phyloP scores from a whole-genome alignment of 2,329 filamentous ascomycete species.

The Aspergillus jensenii region DNA sequence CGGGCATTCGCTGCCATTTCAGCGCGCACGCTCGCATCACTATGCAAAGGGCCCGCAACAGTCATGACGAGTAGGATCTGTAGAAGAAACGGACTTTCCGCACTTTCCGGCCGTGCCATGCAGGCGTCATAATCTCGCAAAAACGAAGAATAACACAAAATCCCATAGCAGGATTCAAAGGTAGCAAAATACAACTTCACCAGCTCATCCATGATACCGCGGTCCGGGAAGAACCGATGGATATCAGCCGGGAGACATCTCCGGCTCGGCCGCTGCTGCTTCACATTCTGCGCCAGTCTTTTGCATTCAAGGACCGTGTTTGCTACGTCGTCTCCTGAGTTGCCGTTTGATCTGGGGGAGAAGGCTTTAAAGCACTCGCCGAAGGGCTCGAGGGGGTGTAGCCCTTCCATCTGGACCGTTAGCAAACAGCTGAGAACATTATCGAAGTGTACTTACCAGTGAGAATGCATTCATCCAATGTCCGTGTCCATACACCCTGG shows the following conservation, averaged over 20 bases:
- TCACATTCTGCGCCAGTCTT: conserved; percentile 21
- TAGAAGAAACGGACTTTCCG: conserved; percentile 11
- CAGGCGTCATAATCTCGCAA: conserved; percentile 24
- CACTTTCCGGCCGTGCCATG: conserved; percentile 11
- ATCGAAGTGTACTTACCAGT: conserved; percentile 13
- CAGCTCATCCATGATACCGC: conserved; percentile 16
- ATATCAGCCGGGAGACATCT: conserved; percentile 13
- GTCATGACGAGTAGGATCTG: conserved; percentile 25
- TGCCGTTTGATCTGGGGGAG: background rate
- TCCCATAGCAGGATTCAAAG: conserved; percentile 30
- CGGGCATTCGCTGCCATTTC: conserved; percentile 8
- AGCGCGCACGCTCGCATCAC: conserved; percentile 4
- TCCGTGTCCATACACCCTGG: conserved; percentile 24
- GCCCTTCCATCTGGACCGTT: conserved; percentile 7
- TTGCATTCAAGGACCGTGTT: conserved; percentile 24
- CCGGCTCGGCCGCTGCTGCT: conserved; percentile 20
- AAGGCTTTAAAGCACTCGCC: conserved; percentile 2
- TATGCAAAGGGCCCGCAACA: conserved; percentile 12
- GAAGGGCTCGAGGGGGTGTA: conserved; percentile 10
- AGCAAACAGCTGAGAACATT: background rate
- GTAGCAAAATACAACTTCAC: conserved; percentile 23
- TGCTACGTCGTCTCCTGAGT: background rate
- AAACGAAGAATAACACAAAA: conserved; percentile 29
- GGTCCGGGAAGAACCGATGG: conserved; percentile 13
- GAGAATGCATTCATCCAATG: conserved; percentile 25